Base-by-base conservation (phyloP, 441 rosid species). In the Gossypium trilobum region DNA sequence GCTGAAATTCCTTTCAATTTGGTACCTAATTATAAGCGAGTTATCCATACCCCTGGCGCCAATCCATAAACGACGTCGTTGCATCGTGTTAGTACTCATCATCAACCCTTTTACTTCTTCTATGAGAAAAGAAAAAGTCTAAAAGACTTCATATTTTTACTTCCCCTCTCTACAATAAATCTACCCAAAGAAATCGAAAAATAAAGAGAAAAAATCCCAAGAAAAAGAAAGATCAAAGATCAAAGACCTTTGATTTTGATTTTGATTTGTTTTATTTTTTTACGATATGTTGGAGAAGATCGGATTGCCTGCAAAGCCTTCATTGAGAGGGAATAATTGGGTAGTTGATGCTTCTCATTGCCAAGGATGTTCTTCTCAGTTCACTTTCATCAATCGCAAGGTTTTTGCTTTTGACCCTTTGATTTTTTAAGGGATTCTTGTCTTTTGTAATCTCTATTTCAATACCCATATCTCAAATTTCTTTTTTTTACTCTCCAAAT, bases 371-470 rank as follows among this genome's bases (percentile, higher is more conserved):
- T 82, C 97, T 63, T 88, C 95, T 66, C 98, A 83, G 70, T 95
- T 95, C 81, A 87, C 95, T 80, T 89, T 95, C 88, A 90, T 95
- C 87, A 91, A 92, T 85, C 97, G 97, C 87, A 91, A 94, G 97
- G 98, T 94, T 50, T 39, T 22, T 17, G 11, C 9, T 17, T 42
- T 9, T 4, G 29, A 13, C 48, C 19, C 48, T n/a, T 29, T 29
- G 11, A n/a, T 42, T 27, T 14, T 54, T 51, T 57, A 10, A 1
- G 13, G 31, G 56, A 6, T 20, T 71, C 56, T 3, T 39, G 3
- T 56, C 11, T 72, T 31, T 11, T 22, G 1, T 1, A 4, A 9
- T 55, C 10, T 68, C 69, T 64, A 27, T 10, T 65, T 11, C 48
- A 39, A 39, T 39, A 39, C 44, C 44, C 11, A 8, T 39, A 1